Conservation (phyloP, 352 stramenopile genomes). For the Globisporangium splendens region DNA sequence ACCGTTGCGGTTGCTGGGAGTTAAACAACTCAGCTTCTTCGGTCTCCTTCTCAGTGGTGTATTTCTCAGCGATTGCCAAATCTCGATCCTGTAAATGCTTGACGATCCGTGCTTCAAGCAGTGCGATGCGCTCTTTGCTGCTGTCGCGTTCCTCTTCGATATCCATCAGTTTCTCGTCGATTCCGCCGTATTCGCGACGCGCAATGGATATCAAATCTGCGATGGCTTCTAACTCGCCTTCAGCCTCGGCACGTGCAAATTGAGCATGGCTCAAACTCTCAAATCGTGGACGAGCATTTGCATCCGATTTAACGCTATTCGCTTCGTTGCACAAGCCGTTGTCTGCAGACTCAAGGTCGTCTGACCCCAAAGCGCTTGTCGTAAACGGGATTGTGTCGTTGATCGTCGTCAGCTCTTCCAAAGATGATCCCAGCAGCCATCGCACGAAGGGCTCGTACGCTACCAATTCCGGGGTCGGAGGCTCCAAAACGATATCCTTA, state of each 20-base stretch:
- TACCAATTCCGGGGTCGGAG: slow-evolving; percentile 32
- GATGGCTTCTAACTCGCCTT: slow-evolving; percentile 42
- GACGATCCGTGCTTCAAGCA: slow-evolving; percentile 67
- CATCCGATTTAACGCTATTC: background rate
- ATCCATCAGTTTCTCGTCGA: slow-evolving; percentile 37
- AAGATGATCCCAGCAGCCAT: slow-evolving; percentile 46
- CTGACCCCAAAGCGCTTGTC: background rate
- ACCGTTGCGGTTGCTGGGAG: slow-evolving; percentile 20
- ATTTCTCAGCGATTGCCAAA: slow-evolving; percentile 65
- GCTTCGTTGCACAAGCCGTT: background rate
- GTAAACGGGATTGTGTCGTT: slow-evolving; percentile 24
- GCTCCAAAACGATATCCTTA: slow-evolving; percentile 17
- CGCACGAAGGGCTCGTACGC: slow-evolving; percentile 55
- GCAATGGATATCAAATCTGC: slow-evolving; percentile 50
- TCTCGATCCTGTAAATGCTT: slow-evolving; percentile 75
- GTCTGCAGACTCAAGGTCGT: background rate
- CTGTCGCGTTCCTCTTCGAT: slow-evolving; percentile 40
- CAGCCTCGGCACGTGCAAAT: slow-evolving; percentile 36
- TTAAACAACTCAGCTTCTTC: slow-evolving; percentile 58
- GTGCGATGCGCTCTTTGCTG: slow-evolving; percentile 44
- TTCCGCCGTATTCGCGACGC: slow-evolving; percentile 31
- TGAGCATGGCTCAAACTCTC: slow-evolving; percentile 11
- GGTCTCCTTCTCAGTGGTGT: slow-evolving; percentile 67
- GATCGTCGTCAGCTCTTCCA: slow-evolving; percentile 39
- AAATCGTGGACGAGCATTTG: slow-evolving; percentile 1